phyloP scores from a whole-genome alignment of 2,329 filamentous ascomycete genomes.

The Pseudocercospora eumusae region DNA sequence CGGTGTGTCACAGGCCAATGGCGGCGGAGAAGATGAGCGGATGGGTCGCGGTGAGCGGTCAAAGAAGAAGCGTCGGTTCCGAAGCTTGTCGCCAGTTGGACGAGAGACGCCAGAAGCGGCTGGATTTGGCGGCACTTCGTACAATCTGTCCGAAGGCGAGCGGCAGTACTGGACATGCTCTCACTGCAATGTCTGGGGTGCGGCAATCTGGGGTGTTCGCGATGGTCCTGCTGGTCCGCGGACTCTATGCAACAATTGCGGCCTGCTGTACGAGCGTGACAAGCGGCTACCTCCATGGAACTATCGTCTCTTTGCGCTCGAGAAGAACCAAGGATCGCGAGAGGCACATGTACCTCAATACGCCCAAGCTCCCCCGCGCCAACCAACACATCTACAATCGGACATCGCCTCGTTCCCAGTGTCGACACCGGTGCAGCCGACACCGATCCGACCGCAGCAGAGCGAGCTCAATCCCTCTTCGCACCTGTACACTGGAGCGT shows the following conservation, averaged over 20 bases:
- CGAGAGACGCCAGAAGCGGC: slow-evolving; percentile 76
- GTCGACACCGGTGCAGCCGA: slow-evolving; percentile 26
- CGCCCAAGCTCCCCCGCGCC: slow-evolving; percentile 28
- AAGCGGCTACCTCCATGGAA: slow-evolving; percentile 78
- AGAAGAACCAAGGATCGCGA: slow-evolving; percentile 43
- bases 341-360: slow-evolving; percentile 31
- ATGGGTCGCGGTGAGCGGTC: slow-evolving; percentile 90
- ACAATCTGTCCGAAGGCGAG: slow-evolving; percentile 71
- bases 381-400: slow-evolving; percentile 35
- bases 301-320: slow-evolving; percentile 63
- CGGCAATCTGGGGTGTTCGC: slow-evolving; percentile 89
- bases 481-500: slow-evolving; percentile 40
- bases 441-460: slow-evolving; percentile 17
- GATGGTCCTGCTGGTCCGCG: slow-evolving; percentile 84
- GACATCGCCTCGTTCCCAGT: slow-evolving; percentile 36
- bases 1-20: slow-evolving; percentile 43
- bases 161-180: slow-evolving; percentile 80
- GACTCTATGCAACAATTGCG: slow-evolving; percentile 90
- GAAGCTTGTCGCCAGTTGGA: slow-evolving; percentile 80
- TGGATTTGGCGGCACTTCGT: slow-evolving; percentile 65
- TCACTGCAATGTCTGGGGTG: slow-evolving; percentile 86
- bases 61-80: slow-evolving; percentile 92
- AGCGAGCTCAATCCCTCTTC: slow-evolving; percentile 35
- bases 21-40: slow-evolving; percentile 63
- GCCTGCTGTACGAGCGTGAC: slow-evolving; percentile 83